Percentiles rank a stretch among this genome's conserved stretches.
Conservation (phyloP, 2,329 filamentous ascomycete genomes). For the Xylaria sp. region DNA sequence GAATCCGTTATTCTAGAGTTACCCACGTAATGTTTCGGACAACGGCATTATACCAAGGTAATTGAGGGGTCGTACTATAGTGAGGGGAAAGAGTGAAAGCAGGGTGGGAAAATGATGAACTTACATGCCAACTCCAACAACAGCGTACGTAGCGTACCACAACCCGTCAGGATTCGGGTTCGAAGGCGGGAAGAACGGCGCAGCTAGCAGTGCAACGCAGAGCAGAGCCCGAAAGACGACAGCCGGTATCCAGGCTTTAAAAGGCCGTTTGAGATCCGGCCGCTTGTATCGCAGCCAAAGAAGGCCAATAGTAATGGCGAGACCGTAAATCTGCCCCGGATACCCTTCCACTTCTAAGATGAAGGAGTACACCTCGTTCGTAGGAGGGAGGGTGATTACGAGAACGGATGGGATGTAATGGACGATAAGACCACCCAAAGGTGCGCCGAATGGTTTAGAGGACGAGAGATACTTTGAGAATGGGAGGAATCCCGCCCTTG, state of each 20-base stretch:
- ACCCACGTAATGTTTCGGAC: neutral
- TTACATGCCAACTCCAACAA: slow-evolving; percentile 65
- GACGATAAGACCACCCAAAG: slow-evolving; percentile 73
- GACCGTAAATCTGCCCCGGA: slow-evolving; percentile 68
- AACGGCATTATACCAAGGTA: too few species aligned
- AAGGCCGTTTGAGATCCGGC: slow-evolving; percentile 71
- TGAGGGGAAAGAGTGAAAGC: neutral
- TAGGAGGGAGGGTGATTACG: slow-evolving; percentile 73
- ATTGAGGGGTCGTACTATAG: neutral
- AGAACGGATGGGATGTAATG: slow-evolving; percentile 76
- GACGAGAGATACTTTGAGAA: slow-evolving; percentile 70
- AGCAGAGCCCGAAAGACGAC: slow-evolving; percentile 66
- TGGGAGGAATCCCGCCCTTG: slow-evolving; percentile 76
- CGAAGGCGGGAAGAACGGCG: slow-evolving; percentile 71
- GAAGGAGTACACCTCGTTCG: slow-evolving; percentile 75
- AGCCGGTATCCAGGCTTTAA: slow-evolving; percentile 71
- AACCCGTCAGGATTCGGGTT: slow-evolving; percentile 59
- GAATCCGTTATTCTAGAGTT: neutral
- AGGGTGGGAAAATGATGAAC: slow-evolving; percentile 44
- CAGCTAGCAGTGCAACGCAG: slow-evolving; percentile 65
- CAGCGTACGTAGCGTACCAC: slow-evolving; percentile 66
- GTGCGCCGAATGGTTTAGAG: slow-evolving; percentile 73
- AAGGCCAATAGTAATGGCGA: slow-evolving; percentile 68
- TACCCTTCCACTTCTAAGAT: slow-evolving; percentile 79
- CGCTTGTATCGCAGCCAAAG: slow-evolving; percentile 69